Conservation (phyloP, 1,284 basidiomycete genomes). For the Agroathelia rolfsii region DNA sequence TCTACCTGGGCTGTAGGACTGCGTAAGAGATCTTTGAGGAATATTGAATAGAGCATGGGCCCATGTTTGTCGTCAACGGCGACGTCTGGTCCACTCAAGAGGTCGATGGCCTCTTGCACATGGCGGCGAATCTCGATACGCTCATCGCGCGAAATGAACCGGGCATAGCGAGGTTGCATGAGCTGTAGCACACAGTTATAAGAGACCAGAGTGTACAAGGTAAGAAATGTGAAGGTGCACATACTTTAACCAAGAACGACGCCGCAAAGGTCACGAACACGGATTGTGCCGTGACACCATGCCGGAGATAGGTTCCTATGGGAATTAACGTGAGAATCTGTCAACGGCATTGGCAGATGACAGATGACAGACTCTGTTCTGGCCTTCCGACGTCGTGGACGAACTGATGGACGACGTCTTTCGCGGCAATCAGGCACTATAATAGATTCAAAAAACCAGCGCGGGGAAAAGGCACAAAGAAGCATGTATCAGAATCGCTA, state of each 20-base stretch:
- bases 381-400: constrained; percentile 49
- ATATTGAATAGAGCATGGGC: constrained; percentile 65
- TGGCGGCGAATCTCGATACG: constrained; percentile 50
- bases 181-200: constrained; percentile 30
- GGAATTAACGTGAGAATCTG: constrained; percentile 7
- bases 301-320: constrained; percentile 52
- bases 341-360: background rate
- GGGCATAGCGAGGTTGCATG: constrained; percentile 60
- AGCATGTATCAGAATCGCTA: background rate
- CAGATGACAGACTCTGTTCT: constrained; percentile 36
- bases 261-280: constrained; percentile 81
- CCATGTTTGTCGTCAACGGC: constrained; percentile 68
- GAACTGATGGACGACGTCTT: constrained; percentile 55
- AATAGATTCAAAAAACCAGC: constrained; percentile 4
- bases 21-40: constrained; percentile 59
- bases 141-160: constrained; percentile 43
- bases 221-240: constrained; percentile 8
- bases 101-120: constrained; percentile 55
- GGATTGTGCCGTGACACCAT: constrained; percentile 76
- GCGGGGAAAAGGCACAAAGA: background rate
- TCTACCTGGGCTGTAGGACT: constrained; percentile 39
- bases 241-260: constrained; percentile 68
- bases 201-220: background rate
- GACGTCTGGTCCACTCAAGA: constrained; percentile 55
- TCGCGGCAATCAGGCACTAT: constrained; percentile 51